Base-by-base conservation (phyloP, 305 asterid genomes). In the Solanum hybrid region DNA sequence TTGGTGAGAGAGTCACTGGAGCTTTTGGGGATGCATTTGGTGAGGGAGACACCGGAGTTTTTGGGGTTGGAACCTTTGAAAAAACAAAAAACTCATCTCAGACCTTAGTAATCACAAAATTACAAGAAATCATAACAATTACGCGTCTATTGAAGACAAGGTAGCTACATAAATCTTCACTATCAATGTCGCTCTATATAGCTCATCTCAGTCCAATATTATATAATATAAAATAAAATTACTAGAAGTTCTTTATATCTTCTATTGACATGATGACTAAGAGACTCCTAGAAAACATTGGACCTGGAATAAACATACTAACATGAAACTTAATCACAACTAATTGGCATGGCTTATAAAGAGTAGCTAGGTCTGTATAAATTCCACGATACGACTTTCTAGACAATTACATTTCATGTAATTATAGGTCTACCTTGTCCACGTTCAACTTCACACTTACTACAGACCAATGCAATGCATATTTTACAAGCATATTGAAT, bases 11-110 rank as follows among this genome's bases (percentile, higher is more conserved):
- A 5, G 89, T 91, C 33, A 64, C 77, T 11, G 87, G 40, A 51
- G 40, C 22, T 26, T 16, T 42, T 40, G 87, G 71, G 8, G 26
- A 5, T 82, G 51, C 20, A 34, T 35, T 12, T n/a, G 85, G 51
- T 8, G 87, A 87, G 26, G 95, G 92, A 10, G 88, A 89, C 46
- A 42, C 76, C 11, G 93, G 86, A n/a, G 90, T 69, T 89, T 85
- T 89, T 28, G 94, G 92, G 6, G 28, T 73, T 64, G 88, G 87
- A 84, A 29, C 88, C 88, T 84, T 84, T 0, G 8, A 20, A 83
- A 51, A n/a, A 9, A 11, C 16, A 31, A 84, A 83, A 84, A 84
- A 11, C 4, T 84, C 75, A 31, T 84, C 42, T 51, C 18, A 51
- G 42, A 84, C 88, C 39, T 84, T 51, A 46, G 22, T 18, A 83